Base-by-base conservation (phyloP, 306 rosid species). In the Gillenia trifoliata region DNA sequence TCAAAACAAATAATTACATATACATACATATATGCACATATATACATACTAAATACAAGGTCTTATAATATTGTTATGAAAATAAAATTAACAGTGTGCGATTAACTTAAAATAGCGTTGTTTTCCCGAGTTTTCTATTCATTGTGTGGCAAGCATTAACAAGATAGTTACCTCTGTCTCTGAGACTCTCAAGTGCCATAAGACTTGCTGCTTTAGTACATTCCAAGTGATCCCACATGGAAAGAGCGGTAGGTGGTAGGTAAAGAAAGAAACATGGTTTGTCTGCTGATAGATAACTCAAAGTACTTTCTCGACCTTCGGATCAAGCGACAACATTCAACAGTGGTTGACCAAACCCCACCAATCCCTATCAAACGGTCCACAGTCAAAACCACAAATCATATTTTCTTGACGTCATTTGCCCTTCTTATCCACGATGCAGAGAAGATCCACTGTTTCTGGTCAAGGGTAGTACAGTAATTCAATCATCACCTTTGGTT, bases 311-410 rank as follows among this genome's bases (percentile, higher is more conserved):
- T 49, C 65, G 13, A 54, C 85, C 79, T 38, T 64, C 49, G 3
- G 81, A 72, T 77, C n/a, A 61, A 30, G 30, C 26, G 38, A 81
- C 72, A 69, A 43, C 38, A 20, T 30, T 50, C 67, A 26, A 43
- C 33, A 75, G 77, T 76, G 28, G 89, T 77, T 85, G 66, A 87
- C 86, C 91, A 78, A 85, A 74, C 83, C 68, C 43, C 70, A 38
- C 89, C 72, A 74, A 64, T 82, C 69, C 78, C 31, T 61, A 89
- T 81, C 89, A 67, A 82, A 81, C 81, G 33, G 50, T 62, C 15
- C 40, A 11, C 17, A 64, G 78, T 78, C 83, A 26, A 26, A 50
- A 30, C 43, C 8, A 29, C 1, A 70, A 36, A 67, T 29, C 75
- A 12, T 45, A 43, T 41, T 0, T 1, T 28, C 17, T 17, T 76